Percentiles rank a stretch among this genome's conserved stretches.
Evolutionary conservation across 371 early-diverging fungal species (phyloP).

Genomic region (Rhizopus stolonifer): DNA sequence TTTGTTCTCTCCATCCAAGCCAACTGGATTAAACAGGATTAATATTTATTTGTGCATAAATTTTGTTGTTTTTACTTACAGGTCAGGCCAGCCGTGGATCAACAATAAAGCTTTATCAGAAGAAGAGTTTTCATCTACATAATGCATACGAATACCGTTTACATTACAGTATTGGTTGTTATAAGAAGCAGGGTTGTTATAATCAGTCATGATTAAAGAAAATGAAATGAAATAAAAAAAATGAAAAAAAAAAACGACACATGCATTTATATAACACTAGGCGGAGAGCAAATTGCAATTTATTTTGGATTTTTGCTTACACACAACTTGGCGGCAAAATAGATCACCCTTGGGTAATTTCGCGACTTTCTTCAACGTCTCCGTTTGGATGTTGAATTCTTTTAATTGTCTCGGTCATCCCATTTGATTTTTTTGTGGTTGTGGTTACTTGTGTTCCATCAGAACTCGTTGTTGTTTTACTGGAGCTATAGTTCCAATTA

Average conservation of each 20-base stretch:
- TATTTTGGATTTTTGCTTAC: neutral
- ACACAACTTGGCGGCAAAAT: neutral
- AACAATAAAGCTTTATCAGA: slow-evolving; percentile 52
- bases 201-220: slow-evolving; percentile 24
- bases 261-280: neutral
- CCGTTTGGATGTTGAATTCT: slow-evolving; percentile 38
- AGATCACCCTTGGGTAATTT: slow-evolving; percentile 6
- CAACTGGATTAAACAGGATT: slow-evolving; percentile 21
- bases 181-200: slow-evolving; percentile 41
- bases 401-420: slow-evolving; percentile 37
- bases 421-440: slow-evolving; percentile 30
- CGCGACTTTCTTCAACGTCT: slow-evolving; percentile 29
- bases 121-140: slow-evolving; percentile 67
- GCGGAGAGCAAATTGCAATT: neutral
- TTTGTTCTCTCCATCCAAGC: slow-evolving; percentile 78
- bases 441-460: slow-evolving; percentile 42
- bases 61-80: slow-evolving; percentile 22
- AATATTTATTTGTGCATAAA: neutral
- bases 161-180: slow-evolving; percentile 38
- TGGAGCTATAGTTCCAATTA: slow-evolving; percentile 32
- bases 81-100: slow-evolving; percentile 76
- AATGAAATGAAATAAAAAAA: neutral
- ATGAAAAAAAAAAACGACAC: neutral
- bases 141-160: slow-evolving; percentile 57
- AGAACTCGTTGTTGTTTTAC: slow-evolving; percentile 24